These are phyloP conservation scores for Podospora didyma DNA, from an alignment of 495 filamentous ascomycete genomes.

Conservation along the genomic window DNA sequence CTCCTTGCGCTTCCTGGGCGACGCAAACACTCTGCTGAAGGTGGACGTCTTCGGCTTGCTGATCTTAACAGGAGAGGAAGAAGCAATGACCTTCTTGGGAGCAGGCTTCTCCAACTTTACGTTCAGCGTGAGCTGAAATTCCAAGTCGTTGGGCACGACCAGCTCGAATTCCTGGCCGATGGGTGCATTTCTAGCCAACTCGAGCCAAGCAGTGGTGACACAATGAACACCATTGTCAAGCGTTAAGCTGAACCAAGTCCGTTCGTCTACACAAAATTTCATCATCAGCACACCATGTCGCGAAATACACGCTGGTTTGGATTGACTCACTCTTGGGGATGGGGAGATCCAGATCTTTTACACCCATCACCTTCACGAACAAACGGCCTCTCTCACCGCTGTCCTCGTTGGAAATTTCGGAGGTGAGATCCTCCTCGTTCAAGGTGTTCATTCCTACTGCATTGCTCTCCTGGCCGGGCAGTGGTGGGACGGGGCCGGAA, in stretches of 20 bases:
- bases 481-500: conserved; percentile 65
- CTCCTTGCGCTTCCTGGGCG: conserved; percentile 92
- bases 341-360: conserved; percentile 90
- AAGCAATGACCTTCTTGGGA: conserved; percentile 38
- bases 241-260: conserved; percentile 87
- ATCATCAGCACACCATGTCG: conserved; percentile 22
- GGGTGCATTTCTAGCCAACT: conserved; percentile 86
- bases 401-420: conserved; percentile 60
- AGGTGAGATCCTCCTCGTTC: conserved; percentile 54
- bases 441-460: conserved; percentile 55
- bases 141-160: conserved; percentile 91
- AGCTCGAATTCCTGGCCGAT: conserved; percentile 98
- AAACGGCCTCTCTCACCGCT: conserved; percentile 85
- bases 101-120: conserved; percentile 81
- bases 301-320: neutral
- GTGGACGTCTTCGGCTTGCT: conserved; percentile 68
- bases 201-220: conserved; percentile 92
- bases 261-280: conserved; percentile 59
- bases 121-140: conserved; percentile 95
- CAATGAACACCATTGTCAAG: conserved; percentile 97
- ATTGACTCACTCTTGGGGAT: conserved; percentile 73
- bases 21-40: conserved; percentile 88
- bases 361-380: conserved; percentile 95
- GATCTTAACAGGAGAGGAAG: conserved; percentile 56
- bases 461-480: conserved; percentile 86